Evolutionary conservation across 164 flowering plant species (phyloP).

Genomic region (Nymphaea thermarum): DNA sequence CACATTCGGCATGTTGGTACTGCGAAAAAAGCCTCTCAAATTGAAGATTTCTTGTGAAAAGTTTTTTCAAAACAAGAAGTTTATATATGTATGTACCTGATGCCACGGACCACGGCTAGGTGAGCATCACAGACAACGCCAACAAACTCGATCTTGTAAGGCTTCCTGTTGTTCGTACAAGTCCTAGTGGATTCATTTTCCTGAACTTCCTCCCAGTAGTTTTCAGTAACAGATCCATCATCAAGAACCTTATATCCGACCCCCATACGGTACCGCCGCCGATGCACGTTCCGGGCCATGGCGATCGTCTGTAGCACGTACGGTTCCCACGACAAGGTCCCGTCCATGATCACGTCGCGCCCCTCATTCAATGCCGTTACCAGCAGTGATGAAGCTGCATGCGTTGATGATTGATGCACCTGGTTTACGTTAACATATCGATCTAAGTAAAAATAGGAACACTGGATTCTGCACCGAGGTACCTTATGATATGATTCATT

Average conservation of each 20-base stretch:
- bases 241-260: constrained; percentile 57
- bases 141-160: constrained; percentile 83
- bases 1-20: too few relatives aligned
- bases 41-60: too few relatives aligned
- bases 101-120: constrained; percentile 84
- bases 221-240: constrained; percentile 61
- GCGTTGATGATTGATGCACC: constrained; percentile 93
- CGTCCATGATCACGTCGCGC: constrained; percentile 92
- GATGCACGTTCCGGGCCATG: constrained; percentile 82
- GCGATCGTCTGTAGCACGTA: constrained; percentile 73
- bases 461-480: too few relatives aligned
- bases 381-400: constrained; percentile 87
- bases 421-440: constrained; percentile 12
- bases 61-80: neutral
- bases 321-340: constrained; percentile 85
- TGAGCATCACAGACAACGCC: constrained; percentile 92
- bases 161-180: constrained; percentile 23
- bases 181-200: constrained; percentile 24
- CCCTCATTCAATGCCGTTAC: constrained; percentile 93
- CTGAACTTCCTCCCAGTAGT: constrained; percentile 67
- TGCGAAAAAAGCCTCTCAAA: too few relatives aligned
- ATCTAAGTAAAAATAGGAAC: neutral
- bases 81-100: constrained; percentile 37
- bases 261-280: constrained; percentile 74
- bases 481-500: too few relatives aligned